Evolutionary conservation across 176 grass and related monocot genomes (phyloP).

Genomic region (Poa annua): DNA sequence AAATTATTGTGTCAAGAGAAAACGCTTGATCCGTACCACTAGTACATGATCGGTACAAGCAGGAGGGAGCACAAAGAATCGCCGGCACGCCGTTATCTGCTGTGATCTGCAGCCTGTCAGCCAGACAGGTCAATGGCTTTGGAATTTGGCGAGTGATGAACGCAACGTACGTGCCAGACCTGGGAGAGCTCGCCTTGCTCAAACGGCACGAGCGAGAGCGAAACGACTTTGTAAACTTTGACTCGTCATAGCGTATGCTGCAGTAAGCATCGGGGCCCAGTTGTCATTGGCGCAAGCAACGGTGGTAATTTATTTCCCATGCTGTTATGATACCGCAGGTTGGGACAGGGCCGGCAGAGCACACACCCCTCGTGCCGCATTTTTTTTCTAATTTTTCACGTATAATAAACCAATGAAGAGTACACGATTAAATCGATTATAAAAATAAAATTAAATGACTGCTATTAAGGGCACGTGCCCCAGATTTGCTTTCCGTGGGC

Average conservation of each 20-base stretch:
- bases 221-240: background rate
- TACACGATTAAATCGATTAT: too few species aligned
- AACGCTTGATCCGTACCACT: background rate
- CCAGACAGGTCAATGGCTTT: constrained; percentile 30
- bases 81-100: constrained; percentile 12
- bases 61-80: constrained; percentile 41
- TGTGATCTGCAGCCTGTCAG: constrained; percentile 27
- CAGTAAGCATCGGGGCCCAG: background rate
- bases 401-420: too few species aligned
- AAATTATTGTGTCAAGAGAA: background rate
- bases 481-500: too few species aligned
- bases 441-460: too few species aligned
- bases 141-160: constrained; percentile 1
- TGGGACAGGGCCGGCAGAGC: constrained; percentile 24
- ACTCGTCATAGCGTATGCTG: background rate
- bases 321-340: constrained; percentile 4
- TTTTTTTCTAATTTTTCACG: too few species aligned
- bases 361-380: background rate
- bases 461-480: too few species aligned
- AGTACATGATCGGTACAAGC: background rate
- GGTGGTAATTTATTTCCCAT: background rate
- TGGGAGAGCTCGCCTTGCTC: constrained; percentile 14
- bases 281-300: background rate
- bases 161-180: background rate
- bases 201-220: background rate